Evolutionary conservation across 257 asterid species (phyloP), one percentile per base, ranked within the genome.

Genomic region (Knoxia roxburghii): DNA sequence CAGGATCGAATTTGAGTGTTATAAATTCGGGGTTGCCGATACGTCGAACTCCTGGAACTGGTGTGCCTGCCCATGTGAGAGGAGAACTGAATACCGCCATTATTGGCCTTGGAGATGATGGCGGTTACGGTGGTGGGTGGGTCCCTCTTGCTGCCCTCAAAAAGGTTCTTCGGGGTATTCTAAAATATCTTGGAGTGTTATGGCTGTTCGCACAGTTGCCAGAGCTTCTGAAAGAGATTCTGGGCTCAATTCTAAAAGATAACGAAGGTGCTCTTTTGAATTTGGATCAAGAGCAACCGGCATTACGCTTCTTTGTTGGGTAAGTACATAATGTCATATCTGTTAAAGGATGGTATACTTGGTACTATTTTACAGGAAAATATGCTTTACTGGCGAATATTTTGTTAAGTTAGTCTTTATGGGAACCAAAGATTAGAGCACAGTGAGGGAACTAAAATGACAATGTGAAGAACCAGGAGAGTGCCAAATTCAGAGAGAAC

Each of bases 41-140:
- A 68, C 93, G 99, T 37, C 79, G 95, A 67, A 69, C 96, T 67
- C 85, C 98, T 68, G 93, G 86, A 75, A 79, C 93, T 60, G 98
- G 93, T 64, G 92, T 94, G 33, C 99, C 99, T 64, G 95, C 99
- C 45, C 96, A 88, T 71, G 91, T 94, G 64, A 84, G 92, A 75
- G 99, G 99, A 68, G 99, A 94, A 79, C 81, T 94, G 68, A 94
- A 94, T 76, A 91, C 99, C 51, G 99, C 99, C 67, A 94, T 94
- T 71, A 90, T 94, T 76, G 99, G 99, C 23, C 99, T 94, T 68
- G 98, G 99, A 45, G 98, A 94, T 75, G 99, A 94, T 82, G 99
- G 99, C 46, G 99, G 99, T 73, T 94, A 94, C 77, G 99, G 99
- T 68, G 99, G 99, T 67, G 98, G 99, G 70, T 94, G 99, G 99